These are phyloP conservation scores for Piper longum DNA, from an alignment of 164 flowering plant genomes.

Conservation along the genomic window DNA sequence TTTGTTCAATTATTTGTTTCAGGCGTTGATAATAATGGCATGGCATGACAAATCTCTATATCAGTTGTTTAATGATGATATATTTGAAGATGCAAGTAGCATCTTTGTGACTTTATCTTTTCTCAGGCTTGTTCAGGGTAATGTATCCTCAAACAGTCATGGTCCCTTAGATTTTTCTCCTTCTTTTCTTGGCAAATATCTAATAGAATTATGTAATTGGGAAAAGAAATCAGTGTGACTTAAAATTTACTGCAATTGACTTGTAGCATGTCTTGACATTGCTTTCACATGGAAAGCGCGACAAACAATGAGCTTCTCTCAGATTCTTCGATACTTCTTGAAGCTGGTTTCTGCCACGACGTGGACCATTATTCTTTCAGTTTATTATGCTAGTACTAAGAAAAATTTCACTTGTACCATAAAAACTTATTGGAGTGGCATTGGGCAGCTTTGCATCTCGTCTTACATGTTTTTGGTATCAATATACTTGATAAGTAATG, in stretches of 20 bases:
- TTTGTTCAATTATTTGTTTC: constrained; percentile 4
- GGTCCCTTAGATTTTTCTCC: not conserved
- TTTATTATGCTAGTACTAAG: constrained; percentile 46
- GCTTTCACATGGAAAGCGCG: constrained; percentile 83
- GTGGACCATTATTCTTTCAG: constrained; percentile 83
- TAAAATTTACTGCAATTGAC: not conserved
- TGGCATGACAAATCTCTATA: constrained; percentile 67
- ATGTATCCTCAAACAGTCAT: not conserved
- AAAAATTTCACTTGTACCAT: constrained; percentile 53
- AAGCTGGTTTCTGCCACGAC: constrained; percentile 52
- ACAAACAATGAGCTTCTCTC: constrained; percentile 36
- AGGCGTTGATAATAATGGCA: constrained; percentile 91
- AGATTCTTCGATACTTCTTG: constrained; percentile 30
- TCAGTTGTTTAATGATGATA: constrained; percentile 42
- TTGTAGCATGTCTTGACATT: constrained; percentile 80
- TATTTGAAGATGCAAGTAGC: constrained; percentile 33
- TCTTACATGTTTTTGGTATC: constrained; percentile 74
- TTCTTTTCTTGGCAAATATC: not conserved
- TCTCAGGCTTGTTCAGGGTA: constrained; percentile 67
- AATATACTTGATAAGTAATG: constrained; percentile 57
- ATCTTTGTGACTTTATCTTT: constrained; percentile 45
- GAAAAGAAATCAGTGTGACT: not conserved
- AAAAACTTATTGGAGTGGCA: constrained; percentile 34
- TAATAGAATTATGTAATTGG: not conserved
- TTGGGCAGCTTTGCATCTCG: constrained; percentile 64